Evolutionary conservation across 805 yeast genomes (phyloP).

Genomic region (Candida takata): DNA sequence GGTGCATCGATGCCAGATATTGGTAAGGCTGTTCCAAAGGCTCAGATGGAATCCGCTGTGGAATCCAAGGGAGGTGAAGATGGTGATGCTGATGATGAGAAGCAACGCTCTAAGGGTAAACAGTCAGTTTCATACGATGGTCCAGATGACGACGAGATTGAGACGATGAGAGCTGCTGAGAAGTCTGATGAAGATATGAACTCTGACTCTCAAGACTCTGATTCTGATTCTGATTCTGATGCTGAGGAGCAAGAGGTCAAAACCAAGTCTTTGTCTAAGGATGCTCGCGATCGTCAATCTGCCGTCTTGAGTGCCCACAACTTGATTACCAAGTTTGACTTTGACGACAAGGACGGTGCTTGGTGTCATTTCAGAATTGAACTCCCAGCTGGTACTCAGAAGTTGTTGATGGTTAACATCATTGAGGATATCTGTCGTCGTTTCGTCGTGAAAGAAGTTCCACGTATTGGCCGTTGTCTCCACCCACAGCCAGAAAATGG

Average conservation of each 20-base stretch:
- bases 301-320: slow-evolving; percentile 70
- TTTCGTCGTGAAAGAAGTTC: slow-evolving; percentile 89
- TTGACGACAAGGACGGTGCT: slow-evolving; percentile 80
- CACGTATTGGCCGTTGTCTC: slow-evolving; percentile 87
- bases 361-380: slow-evolving; percentile 92
- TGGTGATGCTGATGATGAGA: slow-evolving; percentile 58
- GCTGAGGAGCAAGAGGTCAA: slow-evolving; percentile 25
- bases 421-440: slow-evolving; percentile 86
- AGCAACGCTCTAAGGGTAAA: slow-evolving; percentile 53
- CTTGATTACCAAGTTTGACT: slow-evolving; percentile 72
- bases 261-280: slow-evolving; percentile 36
- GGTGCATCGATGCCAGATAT: slow-evolving; percentile 50
- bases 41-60: slow-evolving; percentile 38
- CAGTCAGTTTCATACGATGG: slow-evolving; percentile 91
- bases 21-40: slow-evolving; percentile 64
- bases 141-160: slow-evolving; percentile 93
- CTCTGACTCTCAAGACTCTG: slow-evolving; percentile 27
- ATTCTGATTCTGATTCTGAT: slow-evolving; percentile 33
- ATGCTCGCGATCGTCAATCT: slow-evolving; percentile 79
- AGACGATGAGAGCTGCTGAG: slow-evolving; percentile 79
- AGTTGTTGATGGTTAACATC: slow-evolving; percentile 93
- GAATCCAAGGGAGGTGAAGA: slow-evolving; percentile 37
- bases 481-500: slow-evolving; percentile 69
- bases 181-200: slow-evolving; percentile 62
- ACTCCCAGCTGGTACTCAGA: slow-evolving; percentile 79